phyloP scores from a whole-genome alignment of 2,329 filamentous ascomycete species.

The Botryotinia calthae region DNA sequence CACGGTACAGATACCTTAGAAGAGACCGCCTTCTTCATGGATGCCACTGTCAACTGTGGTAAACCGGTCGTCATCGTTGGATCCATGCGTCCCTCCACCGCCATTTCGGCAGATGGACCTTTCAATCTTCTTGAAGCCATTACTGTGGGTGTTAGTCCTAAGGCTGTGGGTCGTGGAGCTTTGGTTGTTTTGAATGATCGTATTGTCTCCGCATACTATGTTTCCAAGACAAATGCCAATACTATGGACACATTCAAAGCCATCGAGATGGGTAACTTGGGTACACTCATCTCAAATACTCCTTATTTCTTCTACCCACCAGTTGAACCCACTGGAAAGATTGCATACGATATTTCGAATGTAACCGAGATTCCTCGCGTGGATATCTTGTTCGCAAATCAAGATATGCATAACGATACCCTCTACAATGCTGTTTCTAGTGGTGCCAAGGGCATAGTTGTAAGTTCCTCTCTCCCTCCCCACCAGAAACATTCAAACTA shows the following conservation, averaged over 20 bases:
- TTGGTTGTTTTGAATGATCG: constrained; percentile 63
- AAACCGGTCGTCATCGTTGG: constrained; percentile 61
- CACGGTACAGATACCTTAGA: constrained; percentile 66
- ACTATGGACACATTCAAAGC: constrained; percentile 61
- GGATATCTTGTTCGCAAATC: constrained; percentile 55
- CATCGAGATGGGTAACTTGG: constrained; percentile 55
- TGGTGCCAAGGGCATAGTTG: constrained; percentile 53
- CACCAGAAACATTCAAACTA: neutral
- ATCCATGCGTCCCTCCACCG: constrained; percentile 62
- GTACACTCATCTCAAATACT: constrained; percentile 55
- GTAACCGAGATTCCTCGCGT: constrained; percentile 49
- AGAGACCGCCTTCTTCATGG: constrained; percentile 62
- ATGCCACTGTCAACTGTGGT: constrained; percentile 53
- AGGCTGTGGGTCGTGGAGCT: constrained; percentile 50
- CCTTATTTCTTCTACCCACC: constrained; percentile 60
- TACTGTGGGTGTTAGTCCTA: constrained; percentile 50
- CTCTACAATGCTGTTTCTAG: constrained; percentile 48
- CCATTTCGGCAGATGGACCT: constrained; percentile 61
- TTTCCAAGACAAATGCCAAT: constrained; percentile 62
- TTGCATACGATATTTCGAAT: constrained; percentile 43
- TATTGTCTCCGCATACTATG: constrained; percentile 57
- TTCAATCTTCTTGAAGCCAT: constrained; percentile 61
- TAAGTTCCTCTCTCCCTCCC: constrained; percentile 16
- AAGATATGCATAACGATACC: constrained; percentile 50
- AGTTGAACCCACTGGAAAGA: constrained; percentile 47